phyloP scores from a whole-genome alignment of 345 rosid genomes.

The Gynandropsis gynandra region DNA sequence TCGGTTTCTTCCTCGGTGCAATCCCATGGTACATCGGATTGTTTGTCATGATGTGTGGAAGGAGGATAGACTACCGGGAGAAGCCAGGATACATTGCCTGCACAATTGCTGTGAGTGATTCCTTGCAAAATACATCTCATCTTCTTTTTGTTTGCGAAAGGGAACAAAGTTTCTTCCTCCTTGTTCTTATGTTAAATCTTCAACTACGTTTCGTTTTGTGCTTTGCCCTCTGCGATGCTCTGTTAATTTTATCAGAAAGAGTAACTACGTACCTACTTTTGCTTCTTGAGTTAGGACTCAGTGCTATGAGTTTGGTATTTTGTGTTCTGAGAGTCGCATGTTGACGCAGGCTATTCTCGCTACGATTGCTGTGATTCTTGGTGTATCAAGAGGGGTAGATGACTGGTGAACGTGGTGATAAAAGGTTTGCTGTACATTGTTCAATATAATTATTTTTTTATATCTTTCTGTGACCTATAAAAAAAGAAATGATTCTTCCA shows the following conservation, averaged over 20 bases:
- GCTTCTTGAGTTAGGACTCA: no score
- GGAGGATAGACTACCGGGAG: conserved; percentile 72
- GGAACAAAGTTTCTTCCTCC: neutral
- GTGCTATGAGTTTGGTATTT: no score
- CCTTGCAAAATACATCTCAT: neutral
- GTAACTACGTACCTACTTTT: neutral
- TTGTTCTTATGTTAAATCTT: conserved; percentile 6
- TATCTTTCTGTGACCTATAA: no score
- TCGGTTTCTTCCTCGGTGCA: conserved; percentile 77
- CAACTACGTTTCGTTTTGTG: no score
- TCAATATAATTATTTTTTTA: no score
- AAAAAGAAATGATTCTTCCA: no score
- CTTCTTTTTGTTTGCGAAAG: neutral
- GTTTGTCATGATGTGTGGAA: conserved; percentile 47
- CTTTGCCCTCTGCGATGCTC: no score
- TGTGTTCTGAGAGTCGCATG: neutral
- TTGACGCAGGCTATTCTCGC: conserved; percentile 70
- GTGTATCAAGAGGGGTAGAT: conserved; percentile 48
- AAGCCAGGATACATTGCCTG: conserved; percentile 93
- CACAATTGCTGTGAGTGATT: conserved; percentile 59
- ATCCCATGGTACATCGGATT: conserved; percentile 88
- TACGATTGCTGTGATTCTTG: conserved; percentile 59
- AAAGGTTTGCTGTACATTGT: no score
- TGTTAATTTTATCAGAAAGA: neutral
- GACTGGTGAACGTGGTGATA: conserved; percentile 47